A percentile compares a stretch with the other conserved stretches of the same genome.
Conservation (phyloP, 1,284 basidiomycete genomes). For the Xerocomus amazonicus region DNA sequence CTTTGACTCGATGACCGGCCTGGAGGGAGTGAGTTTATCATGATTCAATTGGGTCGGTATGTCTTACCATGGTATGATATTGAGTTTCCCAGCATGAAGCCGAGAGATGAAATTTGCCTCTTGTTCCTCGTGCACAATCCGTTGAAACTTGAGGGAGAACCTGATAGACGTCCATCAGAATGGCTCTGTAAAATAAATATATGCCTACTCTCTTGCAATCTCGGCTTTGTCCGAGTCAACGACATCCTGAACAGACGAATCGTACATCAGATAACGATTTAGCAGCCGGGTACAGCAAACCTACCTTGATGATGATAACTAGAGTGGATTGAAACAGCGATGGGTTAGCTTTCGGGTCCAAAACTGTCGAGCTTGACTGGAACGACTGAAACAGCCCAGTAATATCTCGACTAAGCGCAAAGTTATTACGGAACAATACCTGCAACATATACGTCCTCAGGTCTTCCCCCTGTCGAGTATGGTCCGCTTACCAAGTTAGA, state of each 20-base stretch:
- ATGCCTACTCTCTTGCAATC: slow-evolving; percentile 51
- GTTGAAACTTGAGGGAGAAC: slow-evolving; percentile 51
- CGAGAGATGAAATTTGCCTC: slow-evolving; percentile 58
- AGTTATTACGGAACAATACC: slow-evolving; percentile 65
- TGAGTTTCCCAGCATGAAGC: slow-evolving; percentile 50
- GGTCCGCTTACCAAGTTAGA: slow-evolving; percentile 44
- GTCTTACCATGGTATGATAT: slow-evolving; percentile 50
- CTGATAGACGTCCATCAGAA: slow-evolving; percentile 24
- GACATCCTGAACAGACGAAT: slow-evolving; percentile 48
- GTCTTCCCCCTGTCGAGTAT: not conserved
- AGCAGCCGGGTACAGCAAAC: not conserved
- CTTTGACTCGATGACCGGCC: slow-evolving; percentile 61
- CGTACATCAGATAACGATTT: not conserved
- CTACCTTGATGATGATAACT: slow-evolving; percentile 60
- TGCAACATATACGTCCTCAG: slow-evolving; percentile 15
- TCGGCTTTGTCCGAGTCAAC: slow-evolving; percentile 54
- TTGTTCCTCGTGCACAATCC: slow-evolving; percentile 57
- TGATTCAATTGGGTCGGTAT: not conserved
- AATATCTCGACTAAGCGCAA: slow-evolving; percentile 56
- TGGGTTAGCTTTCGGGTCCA: slow-evolving; percentile 57
- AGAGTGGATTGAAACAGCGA: slow-evolving; percentile 56
- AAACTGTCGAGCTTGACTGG: slow-evolving; percentile 55
- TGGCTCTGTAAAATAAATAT: not conserved
- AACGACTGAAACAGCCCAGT: slow-evolving; percentile 61
- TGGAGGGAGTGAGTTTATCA: not conserved